Base-by-base conservation (phyloP, 192 early-diverging fungal genomes). In the Thoreauomyces humboldtii region DNA sequence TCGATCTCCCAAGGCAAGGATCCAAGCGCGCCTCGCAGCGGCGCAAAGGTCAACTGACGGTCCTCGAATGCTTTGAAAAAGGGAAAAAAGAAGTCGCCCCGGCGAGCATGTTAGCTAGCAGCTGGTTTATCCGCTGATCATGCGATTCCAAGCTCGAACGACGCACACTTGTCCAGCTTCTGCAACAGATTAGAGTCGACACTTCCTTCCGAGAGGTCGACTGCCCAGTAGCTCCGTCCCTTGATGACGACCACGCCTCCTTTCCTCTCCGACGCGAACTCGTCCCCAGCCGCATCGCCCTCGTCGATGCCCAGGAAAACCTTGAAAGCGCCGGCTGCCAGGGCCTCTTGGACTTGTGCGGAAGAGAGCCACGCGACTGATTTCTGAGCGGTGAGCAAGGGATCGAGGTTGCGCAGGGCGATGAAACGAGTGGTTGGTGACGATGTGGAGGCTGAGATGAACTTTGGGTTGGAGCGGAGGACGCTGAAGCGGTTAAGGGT, bases 141-240 rank as follows among this genome's bases (percentile, higher is more conserved):
- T 7, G 47, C 25, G 47, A 22, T 48, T 22, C 11, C 9, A 48
- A 7, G 7, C 11, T 19, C 12, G 7, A 24, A 9, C 7, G 17
- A 9, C 47, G 25, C 15, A 52, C 50, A 6, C 4, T 37, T 19
- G 35, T 57, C 55, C 7, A 57, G n/a, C 35, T 4, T 19, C 11
- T 34, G n/a, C 19, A 57, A 36, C 2, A 57, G 34, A 37, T 15
- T n/a, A 36, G 34, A 32, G 34, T 42, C 35, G 33, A 12, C n/a
- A 6, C 19, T n/a, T 9, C 62, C 62, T 7, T 38, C 7, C 19
- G 48, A 54, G 19, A 70, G 9, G 22, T 70, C 69, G 14, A 70
- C 46, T 15, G 69, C 69, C 59, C 59, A 70, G 47, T 70, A 70
- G 25, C 19, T 46, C 29, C 65, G 25, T 2, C 65, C 65, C 22